Evolutionary conservation across 2,329 filamentous ascomycete genomes (phyloP).

Genomic region (Dryadomyces quercivorus): DNA sequence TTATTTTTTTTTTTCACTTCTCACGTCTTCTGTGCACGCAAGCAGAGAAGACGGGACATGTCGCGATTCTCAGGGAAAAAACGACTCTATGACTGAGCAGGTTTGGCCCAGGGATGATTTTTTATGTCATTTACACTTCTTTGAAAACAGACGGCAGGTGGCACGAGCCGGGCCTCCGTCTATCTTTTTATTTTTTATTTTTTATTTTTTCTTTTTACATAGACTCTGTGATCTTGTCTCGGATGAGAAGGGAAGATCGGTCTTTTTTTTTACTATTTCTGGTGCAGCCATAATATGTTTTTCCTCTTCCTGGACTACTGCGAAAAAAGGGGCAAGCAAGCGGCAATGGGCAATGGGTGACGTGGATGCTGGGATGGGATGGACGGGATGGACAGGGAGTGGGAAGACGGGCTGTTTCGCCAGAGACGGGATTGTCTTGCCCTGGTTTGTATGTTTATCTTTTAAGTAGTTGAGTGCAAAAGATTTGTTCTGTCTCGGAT

Average conservation of each 20-base stretch:
- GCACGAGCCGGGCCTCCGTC: neutral
- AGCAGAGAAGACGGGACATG: neutral
- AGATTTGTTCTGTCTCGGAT: no score
- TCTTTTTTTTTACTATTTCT: slow-evolving; percentile 2
- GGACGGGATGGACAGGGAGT: neutral
- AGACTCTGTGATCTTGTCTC: neutral
- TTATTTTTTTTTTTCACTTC: slow-evolving; percentile 5
- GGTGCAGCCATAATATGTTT: slow-evolving; percentile 7
- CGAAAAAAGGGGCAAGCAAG: neutral
- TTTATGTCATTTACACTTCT: slow-evolving; percentile 7
- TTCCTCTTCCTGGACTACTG: neutral
- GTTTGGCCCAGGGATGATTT: slow-evolving; percentile 6
- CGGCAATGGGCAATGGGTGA: neutral
- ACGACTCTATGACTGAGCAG: neutral
- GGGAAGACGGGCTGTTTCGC: neutral
- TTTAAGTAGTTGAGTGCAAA: neutral
- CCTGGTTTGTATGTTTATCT: neutral
- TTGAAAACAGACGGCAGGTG: neutral
- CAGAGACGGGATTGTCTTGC: neutral
- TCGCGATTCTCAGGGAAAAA: neutral
- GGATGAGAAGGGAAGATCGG: neutral
- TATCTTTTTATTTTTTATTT: slow-evolving; percentile 4
- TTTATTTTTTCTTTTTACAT: slow-evolving; percentile 8
- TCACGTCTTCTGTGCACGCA: slow-evolving; percentile 7
- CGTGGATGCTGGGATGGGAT: neutral